Percentiles rank a stretch among this genome's conserved stretches.
These are phyloP conservation scores for Calonectria honghensis DNA, from an alignment of 2,329 filamentous ascomycete species.

Conservation along the genomic window DNA sequence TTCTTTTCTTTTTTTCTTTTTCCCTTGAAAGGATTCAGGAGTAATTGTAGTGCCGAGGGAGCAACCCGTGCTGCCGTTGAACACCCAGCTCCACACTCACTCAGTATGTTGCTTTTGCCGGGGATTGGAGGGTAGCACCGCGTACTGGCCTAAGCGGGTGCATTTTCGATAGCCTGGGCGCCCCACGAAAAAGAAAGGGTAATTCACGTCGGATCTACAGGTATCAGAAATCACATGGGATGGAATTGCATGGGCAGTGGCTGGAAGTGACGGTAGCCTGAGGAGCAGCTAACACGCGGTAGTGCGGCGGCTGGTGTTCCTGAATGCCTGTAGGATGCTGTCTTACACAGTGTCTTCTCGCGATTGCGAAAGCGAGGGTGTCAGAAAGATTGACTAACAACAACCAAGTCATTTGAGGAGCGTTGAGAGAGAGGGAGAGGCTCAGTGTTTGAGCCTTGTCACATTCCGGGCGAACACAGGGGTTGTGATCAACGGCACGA, in stretches of 20 bases:
- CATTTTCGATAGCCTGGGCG: constrained; percentile 39
- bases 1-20: constrained; percentile 35
- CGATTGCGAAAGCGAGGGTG: constrained; percentile 7
- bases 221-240: constrained; percentile 55
- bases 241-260: constrained; percentile 17
- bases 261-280: constrained; percentile 34
- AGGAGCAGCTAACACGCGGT: constrained; percentile 31
- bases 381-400: constrained; percentile 13
- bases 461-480: constrained; percentile 26
- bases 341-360: constrained; percentile 25
- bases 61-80: constrained; percentile 21
- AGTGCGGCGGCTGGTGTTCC: constrained; percentile 14
- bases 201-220: constrained; percentile 44
- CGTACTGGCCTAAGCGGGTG: constrained; percentile 21
- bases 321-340: constrained; percentile 23
- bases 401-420: constrained; percentile 22
- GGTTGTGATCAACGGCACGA: constrained; percentile 30
- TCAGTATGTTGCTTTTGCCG: constrained; percentile 32
- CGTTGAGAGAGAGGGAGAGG: constrained; percentile 11
- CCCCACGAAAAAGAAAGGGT: constrained; percentile 16
- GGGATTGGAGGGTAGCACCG: constrained; percentile 29
- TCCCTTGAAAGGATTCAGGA: constrained; percentile 20
- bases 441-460: constrained; percentile 15
- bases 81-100: constrained; percentile 26
- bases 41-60: background rate